These are phyloP conservation scores for Halophytophthora batemanensis DNA, from an alignment of 352 stramenopile species.

Conservation along the genomic window DNA sequence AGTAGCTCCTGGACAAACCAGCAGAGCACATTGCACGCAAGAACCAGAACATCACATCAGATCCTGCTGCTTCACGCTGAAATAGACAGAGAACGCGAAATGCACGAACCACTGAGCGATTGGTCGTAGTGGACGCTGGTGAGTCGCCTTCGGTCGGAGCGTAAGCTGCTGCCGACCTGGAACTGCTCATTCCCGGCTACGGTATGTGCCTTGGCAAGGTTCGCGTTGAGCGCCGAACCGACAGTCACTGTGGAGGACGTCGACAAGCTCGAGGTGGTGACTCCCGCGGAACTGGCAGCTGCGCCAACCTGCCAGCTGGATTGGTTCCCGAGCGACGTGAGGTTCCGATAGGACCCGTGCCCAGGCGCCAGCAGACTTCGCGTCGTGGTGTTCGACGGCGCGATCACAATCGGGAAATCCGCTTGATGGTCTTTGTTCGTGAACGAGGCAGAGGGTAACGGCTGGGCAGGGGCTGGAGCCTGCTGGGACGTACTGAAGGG, in stretches of 20 bases:
- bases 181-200: conserved; percentile 26
- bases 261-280: conserved; percentile 3
- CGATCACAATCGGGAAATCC: conserved; percentile 42
- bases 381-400: conserved; percentile 41
- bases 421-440: conserved; percentile 37
- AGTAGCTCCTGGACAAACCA: conserved; percentile 1
- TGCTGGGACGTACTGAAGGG: conserved; percentile 21
- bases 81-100: not conserved
- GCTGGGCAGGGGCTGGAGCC: conserved; percentile 8
- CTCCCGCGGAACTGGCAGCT: conserved; percentile 3
- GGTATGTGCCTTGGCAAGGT: conserved; percentile 13
- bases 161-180: conserved; percentile 31
- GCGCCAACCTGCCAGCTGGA: conserved; percentile 21
- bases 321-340: conserved; percentile 12
- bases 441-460: conserved; percentile 26
- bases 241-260: conserved; percentile 45
- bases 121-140: conserved; percentile 62
- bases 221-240: conserved; percentile 34
- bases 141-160: conserved; percentile 41
- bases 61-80: not conserved
- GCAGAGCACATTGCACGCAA: not conserved
- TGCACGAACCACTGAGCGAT: conserved; percentile 26
- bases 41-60: not conserved
- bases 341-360: conserved; percentile 13
- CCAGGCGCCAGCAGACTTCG: conserved; percentile 31